Base-by-base conservation (phyloP, 2,329 filamentous ascomycete species). In the Pseudonectria foliicola region DNA sequence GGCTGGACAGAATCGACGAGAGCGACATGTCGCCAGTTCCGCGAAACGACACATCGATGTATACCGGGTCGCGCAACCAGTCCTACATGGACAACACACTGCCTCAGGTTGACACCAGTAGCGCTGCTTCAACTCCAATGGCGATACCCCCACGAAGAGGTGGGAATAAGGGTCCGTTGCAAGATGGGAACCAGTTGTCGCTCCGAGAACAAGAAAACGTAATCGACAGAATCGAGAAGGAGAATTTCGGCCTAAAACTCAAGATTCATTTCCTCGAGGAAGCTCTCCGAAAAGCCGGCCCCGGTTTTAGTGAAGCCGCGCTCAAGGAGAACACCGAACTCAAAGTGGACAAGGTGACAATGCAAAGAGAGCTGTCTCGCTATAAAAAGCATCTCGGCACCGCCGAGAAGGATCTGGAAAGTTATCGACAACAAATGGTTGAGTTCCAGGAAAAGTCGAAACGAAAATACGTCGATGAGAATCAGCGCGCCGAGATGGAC, bases 261-360 rank as follows among this genome's bases (percentile, higher is more conserved):
- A 95, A 95, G 61, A 95, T 96, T 34, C 88, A 96, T 60, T 98
- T 94, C 58, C 73, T 98, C 37, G 88, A 98, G 59, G 87, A 96
- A 49, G 85, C 86, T 11, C 65, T 98, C 32, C 77, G 82, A 34
- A 95, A 93, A 58, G 78, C 83, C 35, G 90, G 90, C 1, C 88
- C 86, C 7, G 87, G 89, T 36, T 92, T 89, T 66, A 93, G 89
- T 52, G 84, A 94, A 59, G 79, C 80, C 21, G 87, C 90, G 4
- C 67, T 98, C 18, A 87, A 85, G 56, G 92, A 98, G 62, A 98
- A 98, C 56, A 93, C 92, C 4, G 89, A 94, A 46, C 77, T 98
- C 35, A 96, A 96, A 60, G 88, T 95, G 39, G 83, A 92, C 62
- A 86, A 86, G 55, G 77, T 93, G 40, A 90, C 86, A 0, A 84